phyloP scores from a whole-genome alignment of 495 filamentous ascomycete species.

The Daldinia bambusicola region DNA sequence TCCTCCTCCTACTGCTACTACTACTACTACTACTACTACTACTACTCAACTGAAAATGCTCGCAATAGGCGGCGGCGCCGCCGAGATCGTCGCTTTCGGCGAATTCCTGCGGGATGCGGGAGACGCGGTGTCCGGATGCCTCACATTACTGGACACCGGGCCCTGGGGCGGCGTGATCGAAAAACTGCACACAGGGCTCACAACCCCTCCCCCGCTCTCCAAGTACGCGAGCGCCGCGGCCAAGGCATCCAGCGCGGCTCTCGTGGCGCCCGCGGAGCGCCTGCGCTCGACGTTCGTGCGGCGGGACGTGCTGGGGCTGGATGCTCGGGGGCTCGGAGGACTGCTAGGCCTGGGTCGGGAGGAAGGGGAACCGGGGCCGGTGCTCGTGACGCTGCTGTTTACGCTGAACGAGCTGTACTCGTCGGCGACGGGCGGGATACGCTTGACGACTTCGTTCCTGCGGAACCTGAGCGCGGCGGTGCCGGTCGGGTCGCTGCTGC shows the following conservation, averaged over 20 bases:
- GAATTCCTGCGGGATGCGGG: conserved; percentile 58
- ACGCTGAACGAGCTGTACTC: conserved; percentile 96
- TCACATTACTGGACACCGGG: conserved; percentile 82
- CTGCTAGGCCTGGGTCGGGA: not conserved
- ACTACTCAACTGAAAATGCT: conserved; percentile 56
- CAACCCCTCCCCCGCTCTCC: conserved; percentile 59
- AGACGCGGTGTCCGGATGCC: conserved; percentile 41
- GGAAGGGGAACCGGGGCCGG: no score
- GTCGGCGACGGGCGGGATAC: conserved; percentile 69
- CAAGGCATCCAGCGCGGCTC: conserved; percentile 55
- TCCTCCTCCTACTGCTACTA: no score
- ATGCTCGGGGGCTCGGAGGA: conserved; percentile 54
- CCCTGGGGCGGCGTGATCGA: conserved; percentile 73
- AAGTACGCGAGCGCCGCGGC: conserved; percentile 66
- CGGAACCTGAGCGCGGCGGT: conserved; percentile 68
- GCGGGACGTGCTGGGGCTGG: conserved; percentile 68
- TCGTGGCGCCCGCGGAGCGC: conserved; percentile 47
- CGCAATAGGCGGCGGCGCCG: conserved; percentile 87
- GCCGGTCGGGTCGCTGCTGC: conserved; percentile 69
- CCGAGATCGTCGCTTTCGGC: conserved; percentile 82
- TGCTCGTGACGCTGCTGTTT: conserved; percentile 86
- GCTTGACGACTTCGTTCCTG: conserved; percentile 78
- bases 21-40: no score
- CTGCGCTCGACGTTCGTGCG: conserved; percentile 66
- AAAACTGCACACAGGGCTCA: conserved; percentile 60